These are phyloP conservation scores for Hylodesmum podocarpum DNA, from an alignment of 306 rosid genomes.

Conservation along the genomic window DNA sequence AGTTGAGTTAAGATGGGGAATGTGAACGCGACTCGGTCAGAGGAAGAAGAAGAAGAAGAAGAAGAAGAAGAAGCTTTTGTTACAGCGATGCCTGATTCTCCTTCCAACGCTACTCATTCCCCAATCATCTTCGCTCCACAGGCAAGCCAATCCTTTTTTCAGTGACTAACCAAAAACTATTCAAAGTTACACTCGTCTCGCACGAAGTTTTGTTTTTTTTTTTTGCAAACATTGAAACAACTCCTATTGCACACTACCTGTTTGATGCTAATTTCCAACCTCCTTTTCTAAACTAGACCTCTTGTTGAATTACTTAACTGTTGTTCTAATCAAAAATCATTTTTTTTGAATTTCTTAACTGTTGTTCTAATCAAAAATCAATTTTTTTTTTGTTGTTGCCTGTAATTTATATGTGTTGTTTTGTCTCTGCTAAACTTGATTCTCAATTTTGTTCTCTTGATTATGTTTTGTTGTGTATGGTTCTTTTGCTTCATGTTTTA, in stretches of 20 bases:
- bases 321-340: conserved; percentile 1
- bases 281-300: background rate
- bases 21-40: conserved; percentile 41
- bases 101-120: conserved; percentile 73
- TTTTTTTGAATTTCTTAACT: too few species aligned
- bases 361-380: background rate
- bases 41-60: conserved; percentile 39
- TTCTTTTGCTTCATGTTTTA: background rate
- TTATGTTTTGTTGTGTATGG: background rate
- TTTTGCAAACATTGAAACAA: background rate
- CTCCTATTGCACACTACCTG: conserved; percentile 15
- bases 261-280: conserved; percentile 37
- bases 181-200: background rate
- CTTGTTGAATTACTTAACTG: background rate
- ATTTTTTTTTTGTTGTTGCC: background rate
- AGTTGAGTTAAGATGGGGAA: background rate
- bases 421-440: background rate
- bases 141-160: conserved; percentile 42
- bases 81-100: conserved; percentile 60
- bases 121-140: conserved; percentile 90
- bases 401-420: background rate
- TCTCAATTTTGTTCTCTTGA: background rate
- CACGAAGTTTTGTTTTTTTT: background rate
- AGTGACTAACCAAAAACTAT: too few species aligned
- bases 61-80: conserved; percentile 51